These are phyloP conservation scores for Amylocystis lapponica DNA, from an alignment of 768 basidiomycete species.

Conservation along the genomic window DNA sequence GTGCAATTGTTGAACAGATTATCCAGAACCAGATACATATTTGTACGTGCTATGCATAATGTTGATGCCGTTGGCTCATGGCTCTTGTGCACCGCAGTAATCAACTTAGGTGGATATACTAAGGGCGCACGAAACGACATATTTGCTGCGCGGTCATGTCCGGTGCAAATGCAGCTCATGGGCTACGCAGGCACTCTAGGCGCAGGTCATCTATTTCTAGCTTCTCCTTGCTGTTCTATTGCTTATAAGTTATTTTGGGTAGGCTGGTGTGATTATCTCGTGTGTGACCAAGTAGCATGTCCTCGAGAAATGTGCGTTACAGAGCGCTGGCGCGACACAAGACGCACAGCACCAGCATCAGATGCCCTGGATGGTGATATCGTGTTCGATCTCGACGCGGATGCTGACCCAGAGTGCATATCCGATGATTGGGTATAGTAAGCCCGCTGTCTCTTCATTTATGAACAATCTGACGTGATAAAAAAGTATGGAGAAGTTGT, in stretches of 20 bases:
- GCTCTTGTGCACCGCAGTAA: slow-evolving; percentile 32
- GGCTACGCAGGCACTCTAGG: slow-evolving; percentile 46
- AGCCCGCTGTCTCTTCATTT: slow-evolving; percentile 12
- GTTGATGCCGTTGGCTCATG: too few relatives aligned
- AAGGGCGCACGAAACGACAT: slow-evolving; percentile 48
- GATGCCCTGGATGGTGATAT: too few relatives aligned
- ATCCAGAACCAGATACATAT: slow-evolving; percentile 40
- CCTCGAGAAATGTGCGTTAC: slow-evolving; percentile 34
- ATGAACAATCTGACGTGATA: background rate
- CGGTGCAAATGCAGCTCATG: slow-evolving; percentile 44
- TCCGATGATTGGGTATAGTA: slow-evolving; percentile 39
- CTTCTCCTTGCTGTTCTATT: too few relatives aligned
- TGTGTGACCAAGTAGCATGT: slow-evolving; percentile 39
- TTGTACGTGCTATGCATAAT: slow-evolving; percentile 33
- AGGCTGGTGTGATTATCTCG: slow-evolving; percentile 46
- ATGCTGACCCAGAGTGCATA: slow-evolving; percentile 35
- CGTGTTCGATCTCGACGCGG: slow-evolving; percentile 32
- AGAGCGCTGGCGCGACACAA: slow-evolving; percentile 23
- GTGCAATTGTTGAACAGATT: slow-evolving; percentile 34
- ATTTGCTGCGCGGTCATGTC: slow-evolving; percentile 43
- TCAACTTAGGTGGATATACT: slow-evolving; percentile 46
- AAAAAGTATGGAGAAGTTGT: slow-evolving; percentile 37
- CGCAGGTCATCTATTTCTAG: slow-evolving; percentile 24
- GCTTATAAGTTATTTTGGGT: too few relatives aligned
- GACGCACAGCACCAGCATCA: background rate